Evolutionary conservation across 495 filamentous ascomycete genomes (phyloP).

Genomic region (Penicilliopsis zonata): DNA sequence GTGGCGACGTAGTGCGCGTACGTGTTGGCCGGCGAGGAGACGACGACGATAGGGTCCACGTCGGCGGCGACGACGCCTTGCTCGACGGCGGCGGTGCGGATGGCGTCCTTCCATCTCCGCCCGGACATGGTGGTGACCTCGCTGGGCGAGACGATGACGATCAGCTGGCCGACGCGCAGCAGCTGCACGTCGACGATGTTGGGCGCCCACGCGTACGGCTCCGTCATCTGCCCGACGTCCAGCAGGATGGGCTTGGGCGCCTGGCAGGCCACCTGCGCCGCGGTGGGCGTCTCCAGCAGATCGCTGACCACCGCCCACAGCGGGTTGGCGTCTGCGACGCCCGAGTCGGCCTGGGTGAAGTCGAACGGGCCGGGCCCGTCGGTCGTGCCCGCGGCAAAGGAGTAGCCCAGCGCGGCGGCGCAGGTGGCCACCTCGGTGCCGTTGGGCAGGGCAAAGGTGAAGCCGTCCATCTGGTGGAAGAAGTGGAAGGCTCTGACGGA

Average conservation of each 20-base stretch:
- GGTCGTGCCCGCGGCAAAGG: slow-evolving; percentile 88
- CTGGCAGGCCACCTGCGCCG: slow-evolving; percentile 69
- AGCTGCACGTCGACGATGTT: slow-evolving; percentile 91
- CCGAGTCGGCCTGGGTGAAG: slow-evolving; percentile 77
- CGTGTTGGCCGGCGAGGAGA: slow-evolving; percentile 89
- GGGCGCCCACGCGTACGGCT: slow-evolving; percentile 81
- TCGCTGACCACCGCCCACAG: slow-evolving; percentile 72
- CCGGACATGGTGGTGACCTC: slow-evolving; percentile 96
- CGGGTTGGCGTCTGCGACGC: slow-evolving; percentile 60
- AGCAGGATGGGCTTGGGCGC: slow-evolving; percentile 77
- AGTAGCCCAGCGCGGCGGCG: slow-evolving; percentile 84
- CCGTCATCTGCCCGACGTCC: slow-evolving; percentile 70
- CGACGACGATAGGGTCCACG: slow-evolving; percentile 57
- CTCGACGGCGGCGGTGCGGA: slow-evolving; percentile 41
- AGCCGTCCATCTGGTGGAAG: slow-evolving; percentile 61
- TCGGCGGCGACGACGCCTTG: slow-evolving; percentile 30
- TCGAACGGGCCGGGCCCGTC: slow-evolving; percentile 91
- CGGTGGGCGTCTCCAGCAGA: slow-evolving; percentile 57
- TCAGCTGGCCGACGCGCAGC: slow-evolving; percentile 75
- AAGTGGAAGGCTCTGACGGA: slow-evolving; percentile 62
- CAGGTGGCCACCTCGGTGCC: slow-evolving; percentile 66
- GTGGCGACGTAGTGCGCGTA: slow-evolving; percentile 97
- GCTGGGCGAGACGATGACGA: slow-evolving; percentile 79
- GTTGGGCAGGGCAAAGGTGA: slow-evolving; percentile 59
- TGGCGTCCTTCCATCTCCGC: slow-evolving; percentile 78